A percentile compares a stretch with the other conserved stretches of the same genome.
Conservation (phyloP, 73 alveolate species). For the Symbiodinium natans region DNA sequence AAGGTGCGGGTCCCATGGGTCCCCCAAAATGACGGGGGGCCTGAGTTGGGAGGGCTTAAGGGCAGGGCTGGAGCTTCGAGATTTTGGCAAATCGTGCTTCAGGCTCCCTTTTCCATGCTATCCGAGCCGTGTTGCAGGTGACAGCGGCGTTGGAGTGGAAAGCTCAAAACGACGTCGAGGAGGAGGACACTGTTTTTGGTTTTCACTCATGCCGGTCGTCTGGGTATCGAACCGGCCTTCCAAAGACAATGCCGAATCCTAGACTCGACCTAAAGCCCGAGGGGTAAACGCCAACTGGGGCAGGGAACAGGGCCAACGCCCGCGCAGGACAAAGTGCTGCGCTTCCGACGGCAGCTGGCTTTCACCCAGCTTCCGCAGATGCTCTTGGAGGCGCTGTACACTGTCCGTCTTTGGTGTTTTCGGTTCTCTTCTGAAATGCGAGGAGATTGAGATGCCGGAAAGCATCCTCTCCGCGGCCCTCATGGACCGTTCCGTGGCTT, state of each 20-base stretch:
- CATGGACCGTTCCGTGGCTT: conserved; percentile 67
- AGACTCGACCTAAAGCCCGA: no score
- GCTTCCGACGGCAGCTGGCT: conserved; percentile 67
- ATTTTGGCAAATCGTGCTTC: no score
- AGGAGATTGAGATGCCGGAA: conserved; percentile 60
- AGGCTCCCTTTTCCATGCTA: no score
- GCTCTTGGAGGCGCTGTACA: neutral
- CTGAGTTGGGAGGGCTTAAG: no score
- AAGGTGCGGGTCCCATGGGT: neutral
- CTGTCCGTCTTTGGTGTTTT: no score
- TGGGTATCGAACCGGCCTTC: no score
- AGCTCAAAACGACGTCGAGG: conserved; percentile 25
- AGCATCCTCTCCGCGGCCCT: conserved; percentile 35
- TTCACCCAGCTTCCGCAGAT: neutral
- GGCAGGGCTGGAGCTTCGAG: no score
- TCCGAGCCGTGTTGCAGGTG: neutral
- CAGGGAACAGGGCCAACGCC: no score
- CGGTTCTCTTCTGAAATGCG: neutral
- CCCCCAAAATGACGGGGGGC: no score
- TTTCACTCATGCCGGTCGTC: no score
- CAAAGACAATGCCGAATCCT: no score
- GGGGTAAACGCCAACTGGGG: no score
- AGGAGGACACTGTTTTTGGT: neutral
- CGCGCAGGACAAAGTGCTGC: conserved; percentile 39
- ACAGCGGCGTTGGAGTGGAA: conserved; percentile 82